Base-by-base conservation (phyloP, 75 land plant species). In the Picea sitchensis region DNA sequence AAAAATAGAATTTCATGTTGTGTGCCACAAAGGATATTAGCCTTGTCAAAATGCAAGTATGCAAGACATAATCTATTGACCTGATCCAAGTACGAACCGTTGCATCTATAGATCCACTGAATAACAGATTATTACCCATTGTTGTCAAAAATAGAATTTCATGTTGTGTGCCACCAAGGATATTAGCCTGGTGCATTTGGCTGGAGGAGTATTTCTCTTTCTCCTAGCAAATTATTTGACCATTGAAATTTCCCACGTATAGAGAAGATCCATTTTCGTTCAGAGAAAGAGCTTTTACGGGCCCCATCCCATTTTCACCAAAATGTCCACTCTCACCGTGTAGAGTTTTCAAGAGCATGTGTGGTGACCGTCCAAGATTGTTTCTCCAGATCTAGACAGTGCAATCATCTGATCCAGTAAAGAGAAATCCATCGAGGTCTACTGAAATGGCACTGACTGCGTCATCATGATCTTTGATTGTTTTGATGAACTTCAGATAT, bases 91-190 rank as follows among this genome's bases (percentile, higher is more conserved):
- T 88, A 18, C 92, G 85, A 5, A 94, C 81, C 2, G 82, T 88
- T 85, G 78, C 92, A 80, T 94, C 96, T 1, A 92, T 88, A 11
- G 94, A 90, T 11, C 96, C 96, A 74, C 95, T 93, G 30, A 91
- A 75, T 20, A 93, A 77, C 44, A 89, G 44, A 18, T 78, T 20
- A 36, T 36, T 78, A 13, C 85, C 91, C 1, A 86, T 82, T 2
- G 87, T 59, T 1, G 85, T 86, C 57, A 94, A 68, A 81, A 92
- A 94, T 13, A 94, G 87, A 57, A 92, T 88, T 3, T 91, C 92
- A 38, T 83, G 81, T 41, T 82, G 80, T 75, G 92, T 93, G 12
- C 93, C 91, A 13, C 87, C 80, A 11, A 94, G 87, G 5, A 77
- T 58, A 2, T 88, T 90, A 58, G 83, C 69, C 75, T 83, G 83